Conservation (phyloP, 306 rosid species). For the Prunus armeniaca region DNA sequence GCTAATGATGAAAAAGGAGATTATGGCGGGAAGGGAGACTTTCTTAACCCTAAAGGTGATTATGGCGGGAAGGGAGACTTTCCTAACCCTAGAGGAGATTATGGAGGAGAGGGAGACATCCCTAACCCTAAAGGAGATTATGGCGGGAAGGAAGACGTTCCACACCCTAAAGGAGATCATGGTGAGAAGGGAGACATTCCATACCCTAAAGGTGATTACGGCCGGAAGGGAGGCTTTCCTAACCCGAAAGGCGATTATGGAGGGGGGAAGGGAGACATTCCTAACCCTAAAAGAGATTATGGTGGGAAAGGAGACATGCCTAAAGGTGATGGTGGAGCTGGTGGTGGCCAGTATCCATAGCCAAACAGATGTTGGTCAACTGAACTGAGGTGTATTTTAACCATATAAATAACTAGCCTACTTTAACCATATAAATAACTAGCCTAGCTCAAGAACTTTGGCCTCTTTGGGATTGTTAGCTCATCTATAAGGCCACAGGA, state of each 20-base stretch:
- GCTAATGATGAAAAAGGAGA: neutral
- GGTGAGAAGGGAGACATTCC: neutral
- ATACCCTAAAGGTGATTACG: neutral
- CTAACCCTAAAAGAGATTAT: neutral
- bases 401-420: neutral
- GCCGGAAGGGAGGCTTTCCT: neutral
- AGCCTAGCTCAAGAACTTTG: neutral
- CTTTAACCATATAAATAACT: neutral
- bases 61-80: neutral
- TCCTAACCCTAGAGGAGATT: neutral
- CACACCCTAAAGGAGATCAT: neutral
- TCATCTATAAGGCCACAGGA: too few relatives aligned
- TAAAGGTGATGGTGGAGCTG: neutral
- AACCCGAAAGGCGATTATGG: neutral
- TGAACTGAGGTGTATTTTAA: neutral
- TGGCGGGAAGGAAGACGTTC: neutral
- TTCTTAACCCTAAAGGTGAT: neutral
- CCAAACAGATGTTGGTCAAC: neutral
- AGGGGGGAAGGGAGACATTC: neutral
- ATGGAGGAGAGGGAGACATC: neutral
- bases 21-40: neutral
- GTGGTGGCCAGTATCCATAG: constrained; percentile 6
- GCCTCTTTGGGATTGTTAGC: too few relatives aligned
- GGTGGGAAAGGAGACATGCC: neutral
- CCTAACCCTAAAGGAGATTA: neutral